Base-by-base conservation (phyloP, 2,329 filamentous ascomycete species). In the Hansfordia pulvinata region DNA sequence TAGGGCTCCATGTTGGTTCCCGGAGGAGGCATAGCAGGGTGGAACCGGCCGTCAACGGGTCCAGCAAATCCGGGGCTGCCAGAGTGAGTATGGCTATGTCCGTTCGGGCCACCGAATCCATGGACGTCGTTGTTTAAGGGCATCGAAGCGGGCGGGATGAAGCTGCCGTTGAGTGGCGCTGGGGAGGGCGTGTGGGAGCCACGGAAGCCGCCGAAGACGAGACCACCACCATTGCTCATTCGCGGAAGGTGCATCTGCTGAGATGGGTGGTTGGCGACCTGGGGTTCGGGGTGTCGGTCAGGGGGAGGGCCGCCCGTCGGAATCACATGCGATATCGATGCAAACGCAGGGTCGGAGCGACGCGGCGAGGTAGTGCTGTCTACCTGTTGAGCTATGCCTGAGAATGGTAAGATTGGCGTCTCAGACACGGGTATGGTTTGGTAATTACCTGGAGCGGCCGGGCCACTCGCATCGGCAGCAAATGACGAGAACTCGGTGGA, bases 141-240 rank as follows among this genome's bases (percentile, higher is more conserved):
- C n/a, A n/a, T n/a, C n/a, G n/a, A n/a, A n/a, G n/a, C n/a, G 20
- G 64, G 64, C 25, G 60, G 58, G 23, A 58, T 58, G 27, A 62
- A 59, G 29, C 53, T 56, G 18, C 53, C 56, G 10, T 58, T 58
- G 23, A 49, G 54, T 27, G 64, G 65, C 21, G 54, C 64, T 2
- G 71, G 71, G 5, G 71, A 76, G 1, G 69, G 65, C 28, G 57
- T 62, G 38, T 65, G 63, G 9, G 71, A 75, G 11, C 58, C 62
- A 17, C 60, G 50, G 33, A 67, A 64, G 6, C 54, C 55, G 18
- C 65, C 65, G 38, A 75, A 73, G 34, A 71, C 57, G 27, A 73
- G 50, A 42, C 38, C 39, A 23, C 61, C 71, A 19, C 64, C 58
- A 31, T 62, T 62, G 42, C 64, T 73, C 10, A 57, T 59, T 28